Base-by-base conservation (phyloP, 441 rosid species). In the Arabidopsis lyrata region DNA sequence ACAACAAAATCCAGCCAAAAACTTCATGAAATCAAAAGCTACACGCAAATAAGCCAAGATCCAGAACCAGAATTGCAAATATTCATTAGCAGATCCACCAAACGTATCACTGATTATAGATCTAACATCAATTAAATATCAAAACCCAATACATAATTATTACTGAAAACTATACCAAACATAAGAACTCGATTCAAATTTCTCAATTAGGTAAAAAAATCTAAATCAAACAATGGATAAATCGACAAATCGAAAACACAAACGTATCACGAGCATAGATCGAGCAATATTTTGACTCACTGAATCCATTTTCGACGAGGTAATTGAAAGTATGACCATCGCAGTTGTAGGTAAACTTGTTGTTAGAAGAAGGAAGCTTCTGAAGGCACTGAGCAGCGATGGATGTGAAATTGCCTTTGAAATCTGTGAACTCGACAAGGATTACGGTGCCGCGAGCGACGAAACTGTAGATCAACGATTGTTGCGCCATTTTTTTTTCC, bases 311-410 rank as follows among this genome's bases (percentile, higher is more conserved):
- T 49, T 90, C 86, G 48, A 87, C 86, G 48, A 92, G 96, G 83
- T 84, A 90, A 76, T 86, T 88, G 83, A 92, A 90, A 22, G 95
- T 87, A 63, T 92, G 93, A 6, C 83, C 91, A 48, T 90, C 95
- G 68, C 94, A 90, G 80, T 84, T 86, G 87, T 85, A 90, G 42
- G 96, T 92, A 55, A 88, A 90, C 85, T 92, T 86, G 83, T 85
- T 86, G 72, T 82, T 87, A 5, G 86, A 78, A 2, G 93, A 66
- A 53, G 96, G 90, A 20, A 92, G 96, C 70, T 90, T 88, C 85
- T 88, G 96, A 15, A 92, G 93, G 81, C 96, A 86, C 81, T 92
- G 95, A 31, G 79, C 79, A 11, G 97, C 96, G 48, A 90, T 86
- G 47, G 90, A 74, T 3, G 83, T 70, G 84, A 90, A 87, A 49